These are phyloP conservation scores for Metschnikowia anglica DNA, from an alignment of 805 yeast species.

Conservation along the genomic window DNA sequence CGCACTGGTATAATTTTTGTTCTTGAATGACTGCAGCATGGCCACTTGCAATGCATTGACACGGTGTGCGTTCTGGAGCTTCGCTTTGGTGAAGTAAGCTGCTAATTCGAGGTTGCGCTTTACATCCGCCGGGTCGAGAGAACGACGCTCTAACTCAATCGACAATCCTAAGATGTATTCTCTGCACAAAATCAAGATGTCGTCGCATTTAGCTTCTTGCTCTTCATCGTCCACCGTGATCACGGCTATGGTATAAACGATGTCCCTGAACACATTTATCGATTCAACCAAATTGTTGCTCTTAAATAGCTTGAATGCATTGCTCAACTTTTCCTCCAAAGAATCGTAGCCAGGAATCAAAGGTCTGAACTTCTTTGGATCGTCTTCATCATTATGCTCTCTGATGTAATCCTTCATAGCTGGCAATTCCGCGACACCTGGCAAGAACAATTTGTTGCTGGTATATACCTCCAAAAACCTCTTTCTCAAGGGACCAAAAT, in stretches of 20 bases:
- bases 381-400: slow-evolving; percentile 58
- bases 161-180: slow-evolving; percentile 92
- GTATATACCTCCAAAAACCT: slow-evolving; percentile 84
- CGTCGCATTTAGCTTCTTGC: slow-evolving; percentile 73
- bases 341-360: slow-evolving; percentile 69
- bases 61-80: slow-evolving; percentile 78
- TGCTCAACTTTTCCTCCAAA: slow-evolving; percentile 59
- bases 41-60: slow-evolving; percentile 92
- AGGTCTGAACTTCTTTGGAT: slow-evolving; percentile 51
- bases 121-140: slow-evolving; percentile 64
- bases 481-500: slow-evolving; percentile 82
- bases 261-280: slow-evolving; percentile 71
- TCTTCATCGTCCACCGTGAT: slow-evolving; percentile 69
- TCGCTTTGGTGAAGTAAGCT: slow-evolving; percentile 87
- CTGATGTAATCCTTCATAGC: slow-evolving; percentile 69
- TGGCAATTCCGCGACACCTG: slow-evolving; percentile 72
- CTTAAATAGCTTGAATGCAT: slow-evolving; percentile 81
- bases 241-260: slow-evolving; percentile 72
- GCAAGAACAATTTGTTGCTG: slow-evolving; percentile 70
- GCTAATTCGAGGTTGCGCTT: slow-evolving; percentile 93
- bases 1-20: slow-evolving; percentile 85
- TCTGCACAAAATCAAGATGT: slow-evolving; percentile 69
- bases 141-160: slow-evolving; percentile 86
- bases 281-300: slow-evolving; percentile 83
- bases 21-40: slow-evolving; percentile 85